Conservation (phyloP, 106 monocot genomes). For the Dioscorea dumetorum region DNA sequence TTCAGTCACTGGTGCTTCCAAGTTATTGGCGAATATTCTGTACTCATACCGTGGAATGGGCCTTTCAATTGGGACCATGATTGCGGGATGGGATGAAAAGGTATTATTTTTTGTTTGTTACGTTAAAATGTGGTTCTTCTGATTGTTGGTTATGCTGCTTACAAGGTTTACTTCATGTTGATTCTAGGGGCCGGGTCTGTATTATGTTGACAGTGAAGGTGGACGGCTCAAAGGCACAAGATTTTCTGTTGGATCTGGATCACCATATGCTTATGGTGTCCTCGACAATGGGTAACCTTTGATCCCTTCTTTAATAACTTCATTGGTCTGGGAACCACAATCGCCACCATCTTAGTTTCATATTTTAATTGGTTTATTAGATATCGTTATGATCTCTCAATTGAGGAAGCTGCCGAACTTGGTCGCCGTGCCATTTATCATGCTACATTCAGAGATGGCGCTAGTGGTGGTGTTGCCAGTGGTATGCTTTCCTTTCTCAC, state of each 20-base stretch:
- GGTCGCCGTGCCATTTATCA: slow-evolving; percentile 73
- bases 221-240: slow-evolving; percentile 63
- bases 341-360: no score
- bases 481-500: slow-evolving; percentile 26
- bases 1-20: slow-evolving; percentile 85
- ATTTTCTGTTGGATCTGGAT: slow-evolving; percentile 78
- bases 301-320: not conserved
- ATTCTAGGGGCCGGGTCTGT: slow-evolving; percentile 53
- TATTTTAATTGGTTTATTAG: slow-evolving; percentile 15
- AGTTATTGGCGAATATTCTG: slow-evolving; percentile 79
- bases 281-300: slow-evolving; percentile 49
- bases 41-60: slow-evolving; percentile 86
- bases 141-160: not conserved
- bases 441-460: slow-evolving; percentile 76
- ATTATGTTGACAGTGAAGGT: slow-evolving; percentile 80
- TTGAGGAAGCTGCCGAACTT: slow-evolving; percentile 77
- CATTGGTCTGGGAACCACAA: no score
- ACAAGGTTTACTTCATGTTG: not conserved
- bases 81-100: slow-evolving; percentile 96
- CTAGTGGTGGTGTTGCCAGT: slow-evolving; percentile 74
- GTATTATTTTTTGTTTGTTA: slow-evolving; percentile 14
- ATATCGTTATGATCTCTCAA: slow-evolving; percentile 50
- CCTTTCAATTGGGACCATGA: slow-evolving; percentile 88
- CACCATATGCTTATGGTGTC: slow-evolving; percentile 74
- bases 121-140: not conserved